A percentile compares a stretch with the other conserved stretches of the same genome.
Evolutionary conservation across 441 rosid species (phyloP).

Genomic region (Pelargonium cotyledonis): DNA sequence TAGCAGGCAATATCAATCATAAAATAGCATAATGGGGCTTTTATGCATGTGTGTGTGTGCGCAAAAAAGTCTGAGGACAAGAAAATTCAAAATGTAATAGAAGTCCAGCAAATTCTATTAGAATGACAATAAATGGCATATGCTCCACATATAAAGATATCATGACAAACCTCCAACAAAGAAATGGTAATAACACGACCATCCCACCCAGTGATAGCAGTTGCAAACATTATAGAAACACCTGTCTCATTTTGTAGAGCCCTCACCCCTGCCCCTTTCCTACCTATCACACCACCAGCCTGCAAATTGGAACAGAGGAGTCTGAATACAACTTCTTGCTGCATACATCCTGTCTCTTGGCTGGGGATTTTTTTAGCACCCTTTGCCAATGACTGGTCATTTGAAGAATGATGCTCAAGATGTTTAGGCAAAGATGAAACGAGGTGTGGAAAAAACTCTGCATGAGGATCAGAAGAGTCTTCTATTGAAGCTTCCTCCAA

Average conservation of each 20-base stretch:
- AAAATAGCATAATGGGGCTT: neutral
- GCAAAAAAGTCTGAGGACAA: neutral
- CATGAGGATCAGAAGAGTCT: conserved; percentile 33
- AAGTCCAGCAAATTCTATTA: neutral
- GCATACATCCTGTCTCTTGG: conserved; percentile 15
- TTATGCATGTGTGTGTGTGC: neutral
- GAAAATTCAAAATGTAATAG: neutral
- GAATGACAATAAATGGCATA: conserved; percentile 4
- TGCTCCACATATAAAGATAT: neutral
- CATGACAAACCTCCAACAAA: conserved; percentile 45
- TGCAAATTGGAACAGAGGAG: conserved; percentile 39
- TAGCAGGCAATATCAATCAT: conserved; percentile 14
- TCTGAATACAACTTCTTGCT: conserved; percentile 40
- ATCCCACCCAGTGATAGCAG: conserved; percentile 27
- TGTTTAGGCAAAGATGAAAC: conserved; percentile 23
- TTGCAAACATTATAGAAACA: conserved; percentile 42
- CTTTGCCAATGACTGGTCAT: conserved; percentile 14
- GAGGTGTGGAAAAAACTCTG: conserved; percentile 47
- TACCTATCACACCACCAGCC: conserved; percentile 61
- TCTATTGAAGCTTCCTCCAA: conserved; percentile 22
- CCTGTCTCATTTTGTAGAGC: conserved; percentile 50
- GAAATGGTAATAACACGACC: conserved; percentile 54
- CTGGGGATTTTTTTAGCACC: conserved; percentile 23
- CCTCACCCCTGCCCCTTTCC: conserved; percentile 45
- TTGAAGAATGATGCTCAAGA: conserved; percentile 17